Evolutionary conservation across 495 filamentous ascomycete genomes (phyloP), one percentile per base, ranked within the genome.

Genomic region (Talaromyces adpressus): DNA sequence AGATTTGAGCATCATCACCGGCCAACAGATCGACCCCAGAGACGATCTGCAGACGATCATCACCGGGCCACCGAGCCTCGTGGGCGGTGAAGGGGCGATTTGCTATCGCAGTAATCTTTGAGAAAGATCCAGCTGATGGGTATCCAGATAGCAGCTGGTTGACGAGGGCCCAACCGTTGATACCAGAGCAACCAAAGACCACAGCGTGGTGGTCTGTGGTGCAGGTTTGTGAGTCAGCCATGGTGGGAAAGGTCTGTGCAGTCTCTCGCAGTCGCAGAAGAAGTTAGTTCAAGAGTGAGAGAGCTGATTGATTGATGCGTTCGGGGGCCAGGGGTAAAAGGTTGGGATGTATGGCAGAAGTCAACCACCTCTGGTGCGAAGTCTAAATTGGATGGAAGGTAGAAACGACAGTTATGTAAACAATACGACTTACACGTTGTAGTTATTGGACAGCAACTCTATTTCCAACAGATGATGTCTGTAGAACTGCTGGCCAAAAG

Each of bases 111-210:
- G 78, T 79, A n/a, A 81, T 72, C 59, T 69, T 73, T 3, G 58
- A 58, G 65, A 81, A 81, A 11, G 67, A 67, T 27, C 72, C 74
- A 16, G 70, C 57, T 7, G 69, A 66, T 6, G 79, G 79, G 62
- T 80, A 81, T 52, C 68, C 75, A 27, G 69, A 64, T 11, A 81
- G 67, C 20, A 81, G 66, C 30, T 71, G 66, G 63, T 80, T 81
- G 14, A 73, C 72, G 23, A 80, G 69, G n/a, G 78, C 78, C 79
- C 77, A 81, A 61, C 78, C 78, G 49, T 72, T 73, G 57, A 81
- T 79, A n/a, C 79, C 78, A 2, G 68, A 66, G 32, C 56, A 61
- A 11, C 68, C 68, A 59, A 68, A 70, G 5, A 70, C 68, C 14
- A 70, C 32, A 12, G 68, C 68, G 47, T 70, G 68, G n/a, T 59